Conservation (phyloP, 1,284 basidiomycete species). For the Entoloma clypeatum region DNA sequence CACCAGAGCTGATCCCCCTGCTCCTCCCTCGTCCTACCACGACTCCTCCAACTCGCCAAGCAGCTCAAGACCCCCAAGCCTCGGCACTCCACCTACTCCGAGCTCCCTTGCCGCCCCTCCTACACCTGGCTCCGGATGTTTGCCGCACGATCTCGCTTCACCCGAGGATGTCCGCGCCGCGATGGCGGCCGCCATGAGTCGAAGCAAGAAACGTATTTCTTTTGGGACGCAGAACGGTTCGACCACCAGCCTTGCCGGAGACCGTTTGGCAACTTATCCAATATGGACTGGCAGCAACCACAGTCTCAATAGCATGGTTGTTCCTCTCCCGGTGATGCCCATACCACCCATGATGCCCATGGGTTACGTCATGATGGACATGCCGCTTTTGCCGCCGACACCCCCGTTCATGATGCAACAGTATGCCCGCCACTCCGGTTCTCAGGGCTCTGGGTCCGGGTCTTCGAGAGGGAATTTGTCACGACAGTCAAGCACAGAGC, state of each 20-base stretch:
- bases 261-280: constrained; percentile 34
- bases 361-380: too few species aligned
- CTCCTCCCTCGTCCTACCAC: constrained; percentile 19
- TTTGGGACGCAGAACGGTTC: constrained; percentile 27
- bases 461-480: constrained; percentile 15
- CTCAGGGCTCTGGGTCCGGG: constrained; percentile 21
- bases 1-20: constrained; percentile 6
- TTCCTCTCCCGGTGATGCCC: constrained; percentile 27
- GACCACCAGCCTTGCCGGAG: constrained; percentile 29
- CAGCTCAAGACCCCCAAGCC: constrained; percentile 48
- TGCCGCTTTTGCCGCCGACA: too few species aligned
- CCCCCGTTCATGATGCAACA: constrained; percentile 74
- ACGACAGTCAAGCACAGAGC: constrained; percentile 17
- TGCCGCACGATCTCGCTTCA: constrained; percentile 42
- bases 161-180: constrained; percentile 50
- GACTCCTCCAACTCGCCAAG: constrained; percentile 38
- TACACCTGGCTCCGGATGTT: constrained; percentile 50
- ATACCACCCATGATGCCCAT: constrained; percentile 13
- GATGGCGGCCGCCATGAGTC: constrained; percentile 29
- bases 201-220: constrained; percentile 40
- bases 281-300: constrained; percentile 35
- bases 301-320: constrained; percentile 29
- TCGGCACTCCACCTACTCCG: constrained; percentile 30
- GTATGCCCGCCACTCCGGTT: constrained; percentile 31
- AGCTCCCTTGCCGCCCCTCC: constrained; percentile 28